Evolutionary conservation across 2,329 filamentous ascomycete genomes (phyloP).

Genomic region (Sporothrix humicola): DNA sequence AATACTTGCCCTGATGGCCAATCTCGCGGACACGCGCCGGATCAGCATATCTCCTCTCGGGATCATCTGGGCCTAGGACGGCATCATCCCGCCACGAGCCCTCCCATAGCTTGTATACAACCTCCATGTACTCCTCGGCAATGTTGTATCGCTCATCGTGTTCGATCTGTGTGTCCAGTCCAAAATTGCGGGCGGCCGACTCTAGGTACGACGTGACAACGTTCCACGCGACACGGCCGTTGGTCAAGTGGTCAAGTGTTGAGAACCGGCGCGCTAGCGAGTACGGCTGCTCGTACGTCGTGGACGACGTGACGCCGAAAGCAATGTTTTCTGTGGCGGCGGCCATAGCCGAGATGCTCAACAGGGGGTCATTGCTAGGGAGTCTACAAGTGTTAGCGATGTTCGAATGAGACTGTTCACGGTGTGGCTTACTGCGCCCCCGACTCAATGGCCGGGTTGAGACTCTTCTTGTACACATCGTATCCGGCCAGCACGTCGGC

Average conservation of each 20-base stretch:
- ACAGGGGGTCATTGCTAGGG: slow-evolving; percentile 72
- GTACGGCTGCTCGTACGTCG: slow-evolving; percentile 38
- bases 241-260: slow-evolving; percentile 37
- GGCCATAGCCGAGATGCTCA: slow-evolving; percentile 47
- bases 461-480: slow-evolving; percentile 70
- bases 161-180: slow-evolving; percentile 27
- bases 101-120: slow-evolving; percentile 39
- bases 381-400: slow-evolving; percentile 45
- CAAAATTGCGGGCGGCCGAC: slow-evolving; percentile 37
- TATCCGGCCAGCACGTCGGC: slow-evolving; percentile 68
- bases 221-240: slow-evolving; percentile 29
- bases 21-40: slow-evolving; percentile 35
- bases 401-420: not conserved
- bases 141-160: slow-evolving; percentile 40
- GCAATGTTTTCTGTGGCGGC: slow-evolving; percentile 37
- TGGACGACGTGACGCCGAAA: slow-evolving; percentile 38
- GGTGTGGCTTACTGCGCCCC: slow-evolving; percentile 57
- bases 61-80: slow-evolving; percentile 33
- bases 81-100: slow-evolving; percentile 37
- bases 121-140: slow-evolving; percentile 39
- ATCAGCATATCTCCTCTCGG: slow-evolving; percentile 30
- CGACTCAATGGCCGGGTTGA: slow-evolving; percentile 62
- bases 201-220: slow-evolving; percentile 39
- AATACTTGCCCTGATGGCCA: slow-evolving; percentile 34
- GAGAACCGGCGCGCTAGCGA: slow-evolving; percentile 36